Conservation (phyloP, 2,329 filamentous ascomycete genomes). For the Lachnellula arida region DNA sequence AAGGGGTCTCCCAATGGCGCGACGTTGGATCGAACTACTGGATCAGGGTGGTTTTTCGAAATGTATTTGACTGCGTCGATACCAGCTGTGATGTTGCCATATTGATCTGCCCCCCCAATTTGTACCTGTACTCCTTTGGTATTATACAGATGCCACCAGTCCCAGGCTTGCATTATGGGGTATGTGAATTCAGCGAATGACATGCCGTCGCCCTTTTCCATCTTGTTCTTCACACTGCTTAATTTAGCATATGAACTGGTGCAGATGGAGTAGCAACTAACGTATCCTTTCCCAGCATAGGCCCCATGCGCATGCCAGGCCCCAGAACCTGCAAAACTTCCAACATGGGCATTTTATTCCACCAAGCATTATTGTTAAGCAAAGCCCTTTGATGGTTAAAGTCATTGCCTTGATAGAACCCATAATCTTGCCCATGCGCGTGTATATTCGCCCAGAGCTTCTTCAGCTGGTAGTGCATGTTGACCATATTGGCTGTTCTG, state of each 20-base stretch:
- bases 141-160: conserved; percentile 86
- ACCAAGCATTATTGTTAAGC: conserved; percentile 81
- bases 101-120: conserved; percentile 93
- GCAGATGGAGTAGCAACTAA: conserved; percentile 42
- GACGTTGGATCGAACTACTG: conserved; percentile 38
- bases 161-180: conserved; percentile 90
- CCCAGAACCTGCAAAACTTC: conserved; percentile 75
- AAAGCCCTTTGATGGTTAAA: conserved; percentile 64
- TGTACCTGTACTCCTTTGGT: conserved; percentile 70
- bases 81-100: conserved; percentile 89
- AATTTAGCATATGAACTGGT: conserved; percentile 8
- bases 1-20: conserved; percentile 50
- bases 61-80: conserved; percentile 80
- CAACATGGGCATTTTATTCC: conserved; percentile 64
- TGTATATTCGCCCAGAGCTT: conserved; percentile 73
- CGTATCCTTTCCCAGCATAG: conserved; percentile 87
- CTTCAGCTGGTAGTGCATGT: conserved; percentile 65
- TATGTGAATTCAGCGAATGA: conserved; percentile 92
- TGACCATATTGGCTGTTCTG: conserved; percentile 59
- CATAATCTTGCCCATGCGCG: conserved; percentile 57
- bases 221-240: conserved; percentile 66
- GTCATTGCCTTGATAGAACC: conserved; percentile 57
- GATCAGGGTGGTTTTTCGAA: conserved; percentile 51
- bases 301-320: conserved; percentile 67
- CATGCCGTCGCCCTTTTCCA: conserved; percentile 86